Evolutionary conservation across 2,329 filamentous ascomycete species (phyloP), one percentile per base, ranked within the genome.

Genomic region (Colletotrichum trifolii): DNA sequence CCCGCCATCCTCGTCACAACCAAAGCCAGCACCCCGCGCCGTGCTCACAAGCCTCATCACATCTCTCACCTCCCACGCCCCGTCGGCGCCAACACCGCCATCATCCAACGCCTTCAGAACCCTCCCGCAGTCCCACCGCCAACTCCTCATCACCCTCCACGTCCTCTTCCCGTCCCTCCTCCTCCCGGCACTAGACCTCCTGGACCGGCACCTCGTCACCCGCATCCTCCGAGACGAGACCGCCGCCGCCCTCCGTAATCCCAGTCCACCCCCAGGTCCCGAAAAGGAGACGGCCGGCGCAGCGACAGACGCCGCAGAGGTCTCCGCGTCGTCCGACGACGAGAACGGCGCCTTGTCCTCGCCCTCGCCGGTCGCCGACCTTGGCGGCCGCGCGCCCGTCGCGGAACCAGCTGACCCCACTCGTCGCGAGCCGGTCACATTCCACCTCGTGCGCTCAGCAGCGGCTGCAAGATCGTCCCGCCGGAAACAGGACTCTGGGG

Each of bases 181-280:
- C 2, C 88, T 97, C 1, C 92, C 93, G 3, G 93, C 95, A 0
- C 83, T 99, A 3, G 94, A 98, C 76, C 83, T 98, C 0, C 83
- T 99, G 1, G 96, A 99, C 76, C 87, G 93, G 34, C 80, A 85
- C 3, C 85, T 96, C 1, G 87, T 97, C 39, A 88, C 83, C 6
- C 83, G 88, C 33, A 45, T 42, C 54, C 40, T 46, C n/a, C 4
- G 58, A 17, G 39, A 55, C 33, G 13, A 34, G 7, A 9, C 17
- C 43, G 50, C 35, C 10, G 17, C 45, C 45, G 36, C 34, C n/a
- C n/a, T 52, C 34, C 12, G 25, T 4, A 25, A 25, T 25, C 25
- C 25, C 25, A 4, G 25, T 25, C 25, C 25, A 25, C 25, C 25
- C 25, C 25, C 25, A 25, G 25, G 25, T 25, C 25, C 25, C 25